A percentile compares a stretch with the other conserved stretches of the same genome.
Evolutionary conservation across 2,329 filamentous ascomycete genomes (phyloP).

Genomic region (Cladosporium cucumerinum): DNA sequence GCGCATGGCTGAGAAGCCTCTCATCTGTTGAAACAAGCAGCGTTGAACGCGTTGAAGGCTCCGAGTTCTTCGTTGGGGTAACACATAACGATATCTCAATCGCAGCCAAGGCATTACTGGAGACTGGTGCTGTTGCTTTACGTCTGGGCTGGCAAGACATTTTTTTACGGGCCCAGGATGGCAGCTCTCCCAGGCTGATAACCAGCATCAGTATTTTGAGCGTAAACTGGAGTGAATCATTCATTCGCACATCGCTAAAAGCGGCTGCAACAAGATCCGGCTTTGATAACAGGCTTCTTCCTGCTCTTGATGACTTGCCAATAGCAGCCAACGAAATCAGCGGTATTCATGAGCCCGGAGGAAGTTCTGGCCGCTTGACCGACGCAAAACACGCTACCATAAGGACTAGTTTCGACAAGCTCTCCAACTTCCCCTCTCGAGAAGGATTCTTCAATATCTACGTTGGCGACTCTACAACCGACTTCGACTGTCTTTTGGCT

Average conservation of each 20-base stretch:
- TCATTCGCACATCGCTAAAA: conserved; percentile 34
- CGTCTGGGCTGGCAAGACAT: conserved; percentile 38
- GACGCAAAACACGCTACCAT: conserved; percentile 26
- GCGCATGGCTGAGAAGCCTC: conserved; percentile 37
- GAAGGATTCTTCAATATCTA: conserved; percentile 34
- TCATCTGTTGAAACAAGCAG: conserved; percentile 41
- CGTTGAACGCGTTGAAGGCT: conserved; percentile 38
- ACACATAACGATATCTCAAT: conserved; percentile 31
- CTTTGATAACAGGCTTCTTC: background rate
- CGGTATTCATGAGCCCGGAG: conserved; percentile 24
- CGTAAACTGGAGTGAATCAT: conserved; percentile 47
- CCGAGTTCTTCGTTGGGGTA: conserved; percentile 40
- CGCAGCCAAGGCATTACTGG: conserved; percentile 31
- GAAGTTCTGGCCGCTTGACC: conserved; percentile 31
- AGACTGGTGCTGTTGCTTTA: conserved; percentile 33
- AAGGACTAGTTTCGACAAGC: conserved; percentile 43
- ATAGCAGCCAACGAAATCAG: conserved; percentile 38
- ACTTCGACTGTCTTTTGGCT: conserved; percentile 44
- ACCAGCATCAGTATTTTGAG: conserved; percentile 38
- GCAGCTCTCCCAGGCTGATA: background rate
- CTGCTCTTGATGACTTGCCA: conserved; percentile 15
- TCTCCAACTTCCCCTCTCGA: background rate
- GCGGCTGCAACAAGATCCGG: background rate
- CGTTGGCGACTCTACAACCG: conserved; percentile 48
- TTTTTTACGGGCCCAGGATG: conserved; percentile 20